A percentile compares a stretch with the other conserved stretches of the same genome.
Conservation (phyloP, 176 grass and related monocot species). For the Eremochloa ophiuroides region DNA sequence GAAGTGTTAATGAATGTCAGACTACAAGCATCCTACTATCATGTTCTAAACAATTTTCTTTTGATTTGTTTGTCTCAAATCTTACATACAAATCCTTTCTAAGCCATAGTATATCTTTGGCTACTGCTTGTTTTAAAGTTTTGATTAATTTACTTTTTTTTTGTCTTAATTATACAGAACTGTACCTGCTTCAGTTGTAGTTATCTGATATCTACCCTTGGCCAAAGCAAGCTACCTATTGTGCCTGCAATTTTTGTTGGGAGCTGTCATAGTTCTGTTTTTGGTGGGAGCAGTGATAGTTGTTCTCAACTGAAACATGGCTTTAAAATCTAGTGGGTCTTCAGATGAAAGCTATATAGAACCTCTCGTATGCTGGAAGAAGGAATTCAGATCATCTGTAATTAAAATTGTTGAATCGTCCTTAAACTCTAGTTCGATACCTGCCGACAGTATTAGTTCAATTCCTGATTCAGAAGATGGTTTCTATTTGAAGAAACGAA, state of each 20-base stretch:
- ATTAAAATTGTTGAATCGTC: constrained; percentile 27
- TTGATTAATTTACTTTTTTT: not conserved
- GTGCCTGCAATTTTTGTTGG: constrained; percentile 1
- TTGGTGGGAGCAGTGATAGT: constrained; percentile 8
- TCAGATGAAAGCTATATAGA: constrained; percentile 26
- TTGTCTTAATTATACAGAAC: not conserved
- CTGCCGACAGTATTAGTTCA: not conserved
- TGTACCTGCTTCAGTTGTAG: not conserved
- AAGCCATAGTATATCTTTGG: not conserved
- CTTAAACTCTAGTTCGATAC: not conserved
- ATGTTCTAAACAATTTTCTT: not conserved
- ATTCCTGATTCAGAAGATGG: constrained; percentile 24
- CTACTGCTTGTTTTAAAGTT: not conserved
- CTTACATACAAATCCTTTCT: not conserved
- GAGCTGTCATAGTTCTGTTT: constrained; percentile 5
- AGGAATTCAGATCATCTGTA: constrained; percentile 29
- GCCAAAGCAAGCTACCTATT: not conserved
- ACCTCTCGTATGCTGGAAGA: constrained; percentile 20
- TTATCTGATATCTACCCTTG: not conserved
- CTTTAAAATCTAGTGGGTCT: constrained; percentile 34
- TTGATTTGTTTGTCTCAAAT: not conserved
- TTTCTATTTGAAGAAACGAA: constrained; percentile 44
- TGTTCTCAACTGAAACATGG: constrained; percentile 27
- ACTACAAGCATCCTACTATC: constrained; percentile 6
- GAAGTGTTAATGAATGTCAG: not conserved